phyloP scores from a whole-genome alignment of 208 protist species.

The Crithidia expoeki region DNA sequence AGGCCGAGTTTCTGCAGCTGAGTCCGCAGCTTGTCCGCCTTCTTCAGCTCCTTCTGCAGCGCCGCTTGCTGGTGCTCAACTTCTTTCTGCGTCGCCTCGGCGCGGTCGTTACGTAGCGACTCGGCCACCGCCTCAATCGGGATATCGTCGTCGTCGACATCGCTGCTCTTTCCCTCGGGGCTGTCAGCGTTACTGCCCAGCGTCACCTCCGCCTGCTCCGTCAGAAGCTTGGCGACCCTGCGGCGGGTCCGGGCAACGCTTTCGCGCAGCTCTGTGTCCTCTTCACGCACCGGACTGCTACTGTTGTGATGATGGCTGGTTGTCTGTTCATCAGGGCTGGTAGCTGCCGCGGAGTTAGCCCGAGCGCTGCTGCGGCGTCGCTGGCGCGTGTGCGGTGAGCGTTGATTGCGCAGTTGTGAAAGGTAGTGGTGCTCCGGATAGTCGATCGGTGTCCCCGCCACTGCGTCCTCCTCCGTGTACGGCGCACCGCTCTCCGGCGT shows the following conservation, averaged over 20 bases:
- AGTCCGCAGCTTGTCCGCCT: conserved; percentile 16
- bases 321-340: conserved; percentile 2
- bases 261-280: conserved; percentile 38
- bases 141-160: conserved; percentile 25
- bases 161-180: background rate
- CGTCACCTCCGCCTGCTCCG: conserved; percentile 23
- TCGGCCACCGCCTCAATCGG: conserved; percentile 35
- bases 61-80: conserved; percentile 18
- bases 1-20: conserved; percentile 13
- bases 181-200: conserved; percentile 6
- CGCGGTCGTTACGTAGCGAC: conserved; percentile 44
- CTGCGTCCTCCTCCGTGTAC: conserved; percentile 5
- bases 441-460: background rate
- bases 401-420: conserved; percentile 27
- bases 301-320: background rate
- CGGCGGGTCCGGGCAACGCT: conserved; percentile 46
- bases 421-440: conserved; percentile 16
- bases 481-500: conserved; percentile 25
- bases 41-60: conserved; percentile 21
- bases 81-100: conserved; percentile 10
- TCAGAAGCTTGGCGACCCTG: conserved; percentile 36
- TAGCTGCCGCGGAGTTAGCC: background rate
- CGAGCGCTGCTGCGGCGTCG: conserved; percentile 9
- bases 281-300: background rate
- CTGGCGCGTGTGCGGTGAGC: conserved; percentile 20